Percentiles rank a stretch among this genome's conserved stretches.
Conservation (phyloP, 305 asterid species). For the Striga hermonthica region DNA sequence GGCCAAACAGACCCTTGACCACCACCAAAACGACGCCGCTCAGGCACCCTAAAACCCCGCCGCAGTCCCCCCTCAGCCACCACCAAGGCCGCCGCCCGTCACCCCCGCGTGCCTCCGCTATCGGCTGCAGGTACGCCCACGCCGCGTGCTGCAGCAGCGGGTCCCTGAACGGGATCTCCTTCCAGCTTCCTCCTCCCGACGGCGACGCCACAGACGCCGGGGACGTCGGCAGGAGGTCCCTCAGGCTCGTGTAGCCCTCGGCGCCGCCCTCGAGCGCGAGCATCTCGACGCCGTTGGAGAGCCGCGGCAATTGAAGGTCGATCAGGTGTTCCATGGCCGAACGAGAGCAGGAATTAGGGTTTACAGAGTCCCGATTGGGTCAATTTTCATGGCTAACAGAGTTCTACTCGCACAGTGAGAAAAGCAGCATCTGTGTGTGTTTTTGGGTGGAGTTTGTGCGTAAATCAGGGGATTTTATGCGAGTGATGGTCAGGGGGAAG, state of each 20-base stretch:
- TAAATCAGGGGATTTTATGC: too few relatives aligned
- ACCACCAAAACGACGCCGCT: constrained; percentile 45
- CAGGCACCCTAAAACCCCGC: constrained; percentile 45
- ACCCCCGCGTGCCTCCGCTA: constrained; percentile 39
- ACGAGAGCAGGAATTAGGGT: constrained; percentile 3
- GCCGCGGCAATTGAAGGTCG: constrained; percentile 25
- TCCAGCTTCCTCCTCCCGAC: constrained; percentile 42
- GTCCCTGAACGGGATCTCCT: constrained; percentile 64
- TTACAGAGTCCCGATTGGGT: constrained; percentile 20
- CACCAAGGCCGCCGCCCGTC: constrained; percentile 36
- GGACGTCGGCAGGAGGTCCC: constrained; percentile 40
- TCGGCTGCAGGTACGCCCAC: constrained; percentile 74
- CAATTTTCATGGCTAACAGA: constrained; percentile 9
- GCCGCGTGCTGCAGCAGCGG: constrained; percentile 72
- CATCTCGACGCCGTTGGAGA: constrained; percentile 51
- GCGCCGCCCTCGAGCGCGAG: constrained; percentile 25
- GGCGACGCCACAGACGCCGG: constrained; percentile 40
- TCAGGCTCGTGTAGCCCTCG: constrained; percentile 46
- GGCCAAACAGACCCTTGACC: constrained; percentile 27
- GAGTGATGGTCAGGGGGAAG: too few relatives aligned
- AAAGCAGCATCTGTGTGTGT: constrained; percentile 3
- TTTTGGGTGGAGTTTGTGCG: too few relatives aligned
- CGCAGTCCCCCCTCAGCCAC: constrained; percentile 39
- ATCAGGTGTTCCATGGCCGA: constrained; percentile 42
- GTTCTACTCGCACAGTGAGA: constrained; percentile 7